Base-by-base conservation (phyloP, 2,329 filamentous ascomycete species). In the Cordyceps farinosa region DNA sequence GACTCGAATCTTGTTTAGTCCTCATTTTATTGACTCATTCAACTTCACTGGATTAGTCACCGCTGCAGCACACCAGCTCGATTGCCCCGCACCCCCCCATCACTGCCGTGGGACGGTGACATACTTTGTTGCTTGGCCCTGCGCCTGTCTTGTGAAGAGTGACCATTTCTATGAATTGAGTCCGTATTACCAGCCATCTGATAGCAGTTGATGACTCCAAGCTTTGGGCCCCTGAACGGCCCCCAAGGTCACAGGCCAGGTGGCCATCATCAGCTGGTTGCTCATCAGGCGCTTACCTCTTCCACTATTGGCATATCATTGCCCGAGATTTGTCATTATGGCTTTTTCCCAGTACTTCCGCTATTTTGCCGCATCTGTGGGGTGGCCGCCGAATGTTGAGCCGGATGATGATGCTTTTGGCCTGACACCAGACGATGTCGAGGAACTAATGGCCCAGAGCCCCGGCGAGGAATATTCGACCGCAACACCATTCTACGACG, bases 81-180 rank as follows among this genome's bases (percentile, higher is more conserved):
- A 60, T 51, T 51, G 56, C 36, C 56, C 45, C 34, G 56, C 56
- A 42, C 44, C 27, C 34, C 22, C 34, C 42, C 32, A 42, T 60
- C 34, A 34, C 15, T 30, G 27, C 10, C 22, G 22, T 36, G n/a
- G 3, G 10, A 54, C 54, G 29, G 30, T 29, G 22, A 38, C 54
- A 47, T 54, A 22, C 30, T 29, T 27, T 4, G 22, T n/a, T 29
- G 11, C 32, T 47, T 58, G 55, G 22, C n/a, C 15, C 54, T 42
- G 13, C 29, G 4, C 2, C 15, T 30, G 15, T 42, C 52, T n/a
- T 30, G 36, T 22, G 22, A 22, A 22, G 22, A 29, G 13, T 40
- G 13, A 11, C 52, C 11, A 54, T 7, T 22, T 17, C 22, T 13
- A 27, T 42, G 13, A 15, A 22, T 6, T 29, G 29, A 6, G 22